Evolutionary conservation across 768 basidiomycete genomes (phyloP), one percentile per base, ranked within the genome.

Genomic region (Cystofilobasidium ferigula): DNA sequence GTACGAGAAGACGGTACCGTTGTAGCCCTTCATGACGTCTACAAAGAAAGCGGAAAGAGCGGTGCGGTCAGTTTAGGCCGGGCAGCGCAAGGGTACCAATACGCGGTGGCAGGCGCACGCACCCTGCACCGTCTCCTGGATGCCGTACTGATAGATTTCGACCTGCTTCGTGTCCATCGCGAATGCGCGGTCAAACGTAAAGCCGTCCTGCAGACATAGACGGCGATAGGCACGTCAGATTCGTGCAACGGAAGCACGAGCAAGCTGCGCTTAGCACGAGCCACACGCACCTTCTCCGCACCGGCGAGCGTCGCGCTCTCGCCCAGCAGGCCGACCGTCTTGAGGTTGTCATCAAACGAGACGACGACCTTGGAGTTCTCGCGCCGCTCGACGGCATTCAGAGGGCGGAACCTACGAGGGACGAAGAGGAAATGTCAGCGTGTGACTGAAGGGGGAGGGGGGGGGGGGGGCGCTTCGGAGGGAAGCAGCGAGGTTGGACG

Each of bases 21-120:
- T 99, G 79, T 99, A 99, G 30, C 95, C 95, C 77, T 90, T 88
- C 75, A 99, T 84, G 57, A 99, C 95, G 81, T 99, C 95, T 97
- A 69, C 16, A n/a, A 24, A 36, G 16, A 14, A 16, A 18, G 32
- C 30, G 60, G 57, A 22, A 14, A 47, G 24, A 32, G 47, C 32
- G 42, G 38, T 56, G 57, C 51, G 61, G 69, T 68, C 64, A 16
- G 62, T 73, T 57, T 30, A 90, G 89, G 90, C 82, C 87, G 88
- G 30, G 95, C 92, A 72, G 93, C 94, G 69, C 24, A 56, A 51
- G 61, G 24, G 26, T 12, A 53, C 45, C 56, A 40, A 36, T 57
- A 64, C 26, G 32, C 6, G 81, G 88, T 78, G 16, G 22, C 2
- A 13, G 56, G 43, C 9, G 2, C 6, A 57, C 65, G 22, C 7